These are phyloP conservation scores for Elsinoe ampelina DNA, from an alignment of 2,329 filamentous ascomycete genomes.

Conservation along the genomic window DNA sequence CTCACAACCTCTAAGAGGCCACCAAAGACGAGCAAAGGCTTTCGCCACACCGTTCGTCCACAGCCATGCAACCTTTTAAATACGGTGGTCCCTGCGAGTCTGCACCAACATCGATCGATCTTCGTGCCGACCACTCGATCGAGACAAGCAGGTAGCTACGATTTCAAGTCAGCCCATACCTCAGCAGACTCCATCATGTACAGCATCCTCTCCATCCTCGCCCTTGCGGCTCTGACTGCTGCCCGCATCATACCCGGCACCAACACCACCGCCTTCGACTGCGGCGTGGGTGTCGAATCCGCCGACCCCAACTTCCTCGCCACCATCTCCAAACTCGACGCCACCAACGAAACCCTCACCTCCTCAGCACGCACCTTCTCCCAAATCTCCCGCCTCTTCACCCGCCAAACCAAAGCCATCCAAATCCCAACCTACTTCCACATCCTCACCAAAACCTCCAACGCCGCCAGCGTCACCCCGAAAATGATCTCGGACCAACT, in stretches of 20 bases:
- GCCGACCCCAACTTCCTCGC: constrained; percentile 33
- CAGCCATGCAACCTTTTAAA: constrained; percentile 6
- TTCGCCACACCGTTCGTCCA: constrained; percentile 1
- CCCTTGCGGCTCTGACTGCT: constrained; percentile 15
- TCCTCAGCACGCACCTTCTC: constrained; percentile 20
- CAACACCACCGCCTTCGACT: constrained; percentile 32
- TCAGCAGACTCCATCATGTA: constrained; percentile 14
- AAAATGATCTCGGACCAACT: constrained; percentile 33
- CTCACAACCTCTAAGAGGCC: background rate
- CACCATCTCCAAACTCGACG: constrained; percentile 29
- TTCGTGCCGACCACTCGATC: background rate
- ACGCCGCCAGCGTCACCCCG: constrained; percentile 31
- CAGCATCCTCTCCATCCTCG: constrained; percentile 14
- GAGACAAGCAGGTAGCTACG: background rate
- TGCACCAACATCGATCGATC: background rate
- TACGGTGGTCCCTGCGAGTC: background rate
- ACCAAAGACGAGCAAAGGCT: constrained; percentile 4
- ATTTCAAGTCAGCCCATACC: background rate
- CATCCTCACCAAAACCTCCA: constrained; percentile 32
- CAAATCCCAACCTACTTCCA: constrained; percentile 37
- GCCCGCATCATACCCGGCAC: constrained; percentile 14
- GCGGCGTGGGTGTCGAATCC: constrained; percentile 30
- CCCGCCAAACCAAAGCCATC: constrained; percentile 23
- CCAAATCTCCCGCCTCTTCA: constrained; percentile 18
- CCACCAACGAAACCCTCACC: constrained; percentile 18